Evolutionary conservation across 208 protist species (phyloP).

Genomic region (Phytomonas sp.): DNA sequence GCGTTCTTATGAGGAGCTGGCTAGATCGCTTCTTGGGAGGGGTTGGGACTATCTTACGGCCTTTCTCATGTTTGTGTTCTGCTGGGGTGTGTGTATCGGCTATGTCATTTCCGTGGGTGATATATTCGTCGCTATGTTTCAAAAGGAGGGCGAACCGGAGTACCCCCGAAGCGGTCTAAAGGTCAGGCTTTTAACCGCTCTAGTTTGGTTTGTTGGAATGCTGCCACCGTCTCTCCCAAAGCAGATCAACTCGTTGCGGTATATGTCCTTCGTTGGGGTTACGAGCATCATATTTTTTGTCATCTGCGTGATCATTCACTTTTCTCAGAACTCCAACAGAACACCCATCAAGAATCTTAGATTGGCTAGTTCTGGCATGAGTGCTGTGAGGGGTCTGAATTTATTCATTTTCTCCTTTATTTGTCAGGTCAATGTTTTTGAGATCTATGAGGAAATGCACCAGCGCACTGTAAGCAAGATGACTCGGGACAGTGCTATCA

Average conservation of each 20-base stretch:
- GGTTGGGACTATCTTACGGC: constrained; percentile 65
- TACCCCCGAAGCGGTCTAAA: constrained; percentile 2
- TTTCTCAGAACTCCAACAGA: constrained; percentile 4
- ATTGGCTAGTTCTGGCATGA: constrained; percentile 26
- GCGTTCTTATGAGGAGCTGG: constrained; percentile 75
- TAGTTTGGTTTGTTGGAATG: constrained; percentile 60
- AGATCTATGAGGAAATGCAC: constrained; percentile 58
- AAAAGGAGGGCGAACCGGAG: constrained; percentile 5
- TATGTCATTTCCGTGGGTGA: constrained; percentile 76
- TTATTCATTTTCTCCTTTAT: constrained; percentile 81
- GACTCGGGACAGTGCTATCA: constrained; percentile 38
- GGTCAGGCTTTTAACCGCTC: constrained; percentile 31
- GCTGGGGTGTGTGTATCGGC: constrained; percentile 66
- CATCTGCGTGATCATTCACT: constrained; percentile 65
- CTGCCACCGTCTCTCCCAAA: constrained; percentile 71
- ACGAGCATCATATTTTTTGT: constrained; percentile 71
- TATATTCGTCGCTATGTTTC: constrained; percentile 47
- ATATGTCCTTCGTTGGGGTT: constrained; percentile 66
- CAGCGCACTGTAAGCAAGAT: constrained; percentile 34
- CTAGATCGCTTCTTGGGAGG: constrained; percentile 42
- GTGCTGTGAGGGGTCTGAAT: constrained; percentile 44
- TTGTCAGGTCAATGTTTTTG: constrained; percentile 71
- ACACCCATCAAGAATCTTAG: constrained; percentile 17
- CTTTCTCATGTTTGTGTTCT: constrained; percentile 73
- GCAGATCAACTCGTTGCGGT: constrained; percentile 84